Conservation (phyloP, 169 alveolate species). For the Plasmodium gallinaceum region DNA sequence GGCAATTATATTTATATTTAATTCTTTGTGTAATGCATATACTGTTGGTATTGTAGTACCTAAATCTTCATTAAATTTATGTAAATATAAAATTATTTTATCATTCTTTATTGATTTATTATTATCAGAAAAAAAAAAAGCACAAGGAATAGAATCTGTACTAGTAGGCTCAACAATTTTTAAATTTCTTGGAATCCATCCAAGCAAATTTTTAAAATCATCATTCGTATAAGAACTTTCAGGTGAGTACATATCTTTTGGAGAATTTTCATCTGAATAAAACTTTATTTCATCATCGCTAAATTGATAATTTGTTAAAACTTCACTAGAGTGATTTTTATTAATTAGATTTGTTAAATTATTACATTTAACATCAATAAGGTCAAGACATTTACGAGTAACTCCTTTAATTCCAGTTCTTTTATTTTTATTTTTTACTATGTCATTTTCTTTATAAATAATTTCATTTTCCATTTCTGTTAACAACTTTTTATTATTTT, state of each 20-base stretch:
- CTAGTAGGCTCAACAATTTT: slow-evolving; percentile 29
- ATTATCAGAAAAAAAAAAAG: slow-evolving; percentile 47
- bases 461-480: slow-evolving; percentile 41
- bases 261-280: slow-evolving; percentile 33
- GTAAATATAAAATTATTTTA: slow-evolving; percentile 62
- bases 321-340: background rate
- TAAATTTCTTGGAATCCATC: slow-evolving; percentile 76
- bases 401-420: slow-evolving; percentile 46
- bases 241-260: slow-evolving; percentile 26
- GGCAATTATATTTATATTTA: slow-evolving; percentile 63
- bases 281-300: slow-evolving; percentile 75
- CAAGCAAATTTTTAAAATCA: slow-evolving; percentile 73
- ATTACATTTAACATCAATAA: slow-evolving; percentile 38
- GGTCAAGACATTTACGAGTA: slow-evolving; percentile 43
- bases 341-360: slow-evolving; percentile 30
- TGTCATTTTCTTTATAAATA: slow-evolving; percentile 39
- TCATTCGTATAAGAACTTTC: slow-evolving; percentile 67
- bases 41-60: slow-evolving; percentile 73
- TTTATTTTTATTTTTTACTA: slow-evolving; percentile 29
- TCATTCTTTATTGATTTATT: slow-evolving; percentile 6
- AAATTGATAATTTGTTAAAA: slow-evolving; percentile 58
- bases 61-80: slow-evolving; percentile 67
- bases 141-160: slow-evolving; percentile 71
- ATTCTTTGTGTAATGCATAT: slow-evolving; percentile 49
- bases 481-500: background rate